Base-by-base conservation (phyloP, 225 moss, liverwort and hornwort genomes). In the Polytrichum formosum region DNA sequence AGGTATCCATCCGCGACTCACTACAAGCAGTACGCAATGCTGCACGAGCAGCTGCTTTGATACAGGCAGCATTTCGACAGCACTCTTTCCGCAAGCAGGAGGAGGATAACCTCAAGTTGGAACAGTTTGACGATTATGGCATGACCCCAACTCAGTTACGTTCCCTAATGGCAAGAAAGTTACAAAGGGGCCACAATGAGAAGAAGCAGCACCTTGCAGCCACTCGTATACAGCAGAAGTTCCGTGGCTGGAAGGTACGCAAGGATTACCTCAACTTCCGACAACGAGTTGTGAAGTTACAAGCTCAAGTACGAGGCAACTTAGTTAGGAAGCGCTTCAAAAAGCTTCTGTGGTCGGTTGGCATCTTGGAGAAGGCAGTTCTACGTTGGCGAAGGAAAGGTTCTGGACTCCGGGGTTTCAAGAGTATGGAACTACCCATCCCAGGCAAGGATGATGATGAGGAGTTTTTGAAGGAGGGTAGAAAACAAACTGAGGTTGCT, bases 141-240 rank as follows among this genome's bases (percentile, higher is more conserved):
- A 55, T 87, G 84, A 84, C 87, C 6, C 67, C 72, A 66, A 79
- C 76, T n/a, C 84, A 87, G 74, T 65, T 87, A 25, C 84, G 72
- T 53, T 81, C 77, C 1, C 56, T 82, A 18, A 25, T 84, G 37
- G 76, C 79, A n/a, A 81, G 76, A 56, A 77, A 54, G 37, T 75
- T 77, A 5, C 75, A 59, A 13, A 70, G 77, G 65, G 84, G 79
- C 18, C 79, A 77, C 63, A 68, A 80, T 28, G 88, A 80, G n/a
- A 88, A 78, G 73, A 84, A 56, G 72, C 83, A 80, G 54, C 85
- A 84, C 54, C 71, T 84, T 68, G 88, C 88, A 33, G 88, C 88
- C n/a, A 88, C 84, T 73, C 88, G 84, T 71, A 88, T 88, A 28
- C 88, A 88, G 66, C 88, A 88, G 59, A 88, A 88, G 71, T 88